Conservation (phyloP, 2,329 filamentous ascomycete genomes). For the Gaeumannomyces sp. region DNA sequence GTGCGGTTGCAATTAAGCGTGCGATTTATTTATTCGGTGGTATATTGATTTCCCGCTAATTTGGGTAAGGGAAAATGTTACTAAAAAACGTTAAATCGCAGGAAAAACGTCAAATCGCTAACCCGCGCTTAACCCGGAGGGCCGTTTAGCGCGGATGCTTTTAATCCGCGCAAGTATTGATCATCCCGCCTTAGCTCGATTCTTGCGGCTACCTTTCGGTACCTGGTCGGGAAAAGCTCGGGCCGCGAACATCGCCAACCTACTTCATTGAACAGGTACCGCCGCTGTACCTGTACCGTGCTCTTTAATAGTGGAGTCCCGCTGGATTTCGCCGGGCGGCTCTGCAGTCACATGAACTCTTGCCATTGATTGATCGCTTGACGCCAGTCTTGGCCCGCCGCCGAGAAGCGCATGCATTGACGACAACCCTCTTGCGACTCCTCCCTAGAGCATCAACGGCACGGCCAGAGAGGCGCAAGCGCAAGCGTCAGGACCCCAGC, state of each 20-base stretch:
- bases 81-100: no score
- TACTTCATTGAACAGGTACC: neutral
- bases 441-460: neutral
- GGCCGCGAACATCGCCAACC: neutral
- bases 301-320: neutral
- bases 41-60: no score
- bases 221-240: neutral
- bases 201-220: neutral
- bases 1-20: no score
- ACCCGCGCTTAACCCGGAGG: no score
- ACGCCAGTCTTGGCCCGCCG: neutral
- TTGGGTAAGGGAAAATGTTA: no score
- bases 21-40: no score
- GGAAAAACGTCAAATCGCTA: no score
- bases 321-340: neutral
- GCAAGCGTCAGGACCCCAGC: neutral
- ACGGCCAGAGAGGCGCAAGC: neutral
- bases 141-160: no score
- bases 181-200: neutral
- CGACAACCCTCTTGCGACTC: neutral
- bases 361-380: neutral
- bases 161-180: no score
- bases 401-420: neutral
- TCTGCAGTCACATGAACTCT: neutral
- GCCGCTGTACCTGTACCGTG: neutral